Conservation (phyloP, 2,329 filamentous ascomycete genomes). For the Ophiostoma triangulosporum region DNA sequence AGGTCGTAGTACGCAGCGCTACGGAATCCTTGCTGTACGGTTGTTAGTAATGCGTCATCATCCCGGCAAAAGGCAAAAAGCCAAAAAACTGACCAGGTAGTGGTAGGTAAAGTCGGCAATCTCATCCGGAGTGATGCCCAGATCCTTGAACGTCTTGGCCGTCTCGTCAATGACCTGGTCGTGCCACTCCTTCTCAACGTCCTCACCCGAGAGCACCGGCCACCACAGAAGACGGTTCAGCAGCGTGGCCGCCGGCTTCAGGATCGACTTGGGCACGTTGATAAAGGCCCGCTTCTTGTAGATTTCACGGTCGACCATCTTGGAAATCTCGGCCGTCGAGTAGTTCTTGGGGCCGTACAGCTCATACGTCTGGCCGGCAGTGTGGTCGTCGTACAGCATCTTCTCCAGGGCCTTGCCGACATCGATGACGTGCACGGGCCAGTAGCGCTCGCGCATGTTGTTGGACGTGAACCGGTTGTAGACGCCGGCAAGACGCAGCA, state of each 20-base stretch:
- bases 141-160: constrained; percentile 91
- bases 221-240: constrained; percentile 84
- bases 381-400: constrained; percentile 84
- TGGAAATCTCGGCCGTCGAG: constrained; percentile 73
- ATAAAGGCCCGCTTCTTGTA: constrained; percentile 79
- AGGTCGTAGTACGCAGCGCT: constrained; percentile 83
- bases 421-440: constrained; percentile 89
- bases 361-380: constrained; percentile 82
- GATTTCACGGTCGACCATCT: constrained; percentile 84
- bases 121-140: constrained; percentile 80
- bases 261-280: constrained; percentile 70
- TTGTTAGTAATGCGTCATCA: constrained; percentile 19
- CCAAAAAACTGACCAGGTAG: constrained; percentile 58
- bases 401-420: constrained; percentile 77
- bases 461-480: constrained; percentile 82
- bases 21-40: constrained; percentile 68
- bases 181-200: constrained; percentile 84
- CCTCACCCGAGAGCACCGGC: constrained; percentile 67
- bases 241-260: constrained; percentile 61
- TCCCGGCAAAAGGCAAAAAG: neutral
- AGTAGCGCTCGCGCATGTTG: constrained; percentile 81
- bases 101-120: constrained; percentile 80
- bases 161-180: constrained; percentile 81
- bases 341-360: constrained; percentile 91
- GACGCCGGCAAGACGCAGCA: constrained; percentile 69